Evolutionary conservation across 176 grass and related monocot genomes (phyloP).

Genomic region (Tillandsia fasciculata): DNA sequence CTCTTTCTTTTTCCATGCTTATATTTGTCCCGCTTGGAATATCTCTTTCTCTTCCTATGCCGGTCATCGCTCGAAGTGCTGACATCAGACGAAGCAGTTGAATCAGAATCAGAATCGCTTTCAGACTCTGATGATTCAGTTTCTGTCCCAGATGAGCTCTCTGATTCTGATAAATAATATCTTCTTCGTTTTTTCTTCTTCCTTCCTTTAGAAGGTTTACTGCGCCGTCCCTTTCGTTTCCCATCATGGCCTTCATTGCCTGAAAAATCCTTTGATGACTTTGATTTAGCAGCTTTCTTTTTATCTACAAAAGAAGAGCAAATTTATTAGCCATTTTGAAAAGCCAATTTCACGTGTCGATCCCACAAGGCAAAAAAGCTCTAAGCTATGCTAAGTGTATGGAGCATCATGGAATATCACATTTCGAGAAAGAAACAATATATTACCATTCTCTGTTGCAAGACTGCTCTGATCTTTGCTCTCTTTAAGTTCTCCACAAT

Average conservation of each 20-base stretch:
- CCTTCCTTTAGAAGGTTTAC: conserved; percentile 76
- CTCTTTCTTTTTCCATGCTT: conserved; percentile 71
- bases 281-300: conserved; percentile 58
- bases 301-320: conserved; percentile 35
- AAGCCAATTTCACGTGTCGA: background rate
- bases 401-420: background rate
- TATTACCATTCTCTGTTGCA: conserved; percentile 35
- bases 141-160: conserved; percentile 71
- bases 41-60: conserved; percentile 49
- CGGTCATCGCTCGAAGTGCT: conserved; percentile 91
- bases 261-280: conserved; percentile 42
- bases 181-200: conserved; percentile 55
- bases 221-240: conserved; percentile 34
- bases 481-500: conserved; percentile 67
- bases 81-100: conserved; percentile 60
- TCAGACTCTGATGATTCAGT: conserved; percentile 60
- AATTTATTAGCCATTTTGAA: background rate
- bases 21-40: conserved; percentile 53
- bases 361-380: background rate
- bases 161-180: conserved; percentile 77
- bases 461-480: conserved; percentile 23
- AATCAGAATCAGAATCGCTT: conserved; percentile 64
- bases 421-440: background rate
- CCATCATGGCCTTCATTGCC: conserved; percentile 50
- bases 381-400: background rate